Percentiles rank a stretch among this genome's conserved stretches.
phyloP scores from a whole-genome alignment of 805 yeast species.

The Candida maesae region DNA sequence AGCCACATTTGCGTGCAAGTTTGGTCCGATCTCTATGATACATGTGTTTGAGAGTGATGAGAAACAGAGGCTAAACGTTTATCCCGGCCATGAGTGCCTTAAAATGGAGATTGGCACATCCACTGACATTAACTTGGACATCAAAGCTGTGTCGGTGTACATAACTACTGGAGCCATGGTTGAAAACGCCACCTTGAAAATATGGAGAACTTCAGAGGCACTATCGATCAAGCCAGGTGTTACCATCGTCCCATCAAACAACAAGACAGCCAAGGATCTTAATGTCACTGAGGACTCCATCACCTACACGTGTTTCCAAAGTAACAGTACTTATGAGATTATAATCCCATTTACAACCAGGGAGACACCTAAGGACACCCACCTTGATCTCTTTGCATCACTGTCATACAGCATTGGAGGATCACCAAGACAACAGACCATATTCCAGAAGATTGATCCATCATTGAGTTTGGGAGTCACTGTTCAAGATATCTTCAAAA shows the following conservation, averaged over 20 bases:
- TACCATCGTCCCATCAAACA: slow-evolving; percentile 4
- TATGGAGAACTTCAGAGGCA: slow-evolving; percentile 9
- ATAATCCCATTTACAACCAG: slow-evolving; percentile 31
- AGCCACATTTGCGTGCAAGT: slow-evolving; percentile 22
- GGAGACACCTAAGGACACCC: slow-evolving; percentile 12
- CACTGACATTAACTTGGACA: slow-evolving; percentile 15
- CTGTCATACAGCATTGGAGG: slow-evolving; percentile 12
- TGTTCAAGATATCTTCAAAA: slow-evolving; percentile 73
- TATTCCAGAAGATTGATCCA: slow-evolving; percentile 40
- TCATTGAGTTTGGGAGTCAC: slow-evolving; percentile 63
- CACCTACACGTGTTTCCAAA: slow-evolving; percentile 2
- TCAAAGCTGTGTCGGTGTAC: slow-evolving; percentile 20
- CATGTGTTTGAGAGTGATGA: slow-evolving; percentile 18
- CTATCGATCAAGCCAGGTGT: slow-evolving; percentile 2
- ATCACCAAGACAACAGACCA: slow-evolving; percentile 17
- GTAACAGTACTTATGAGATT: slow-evolving; percentile 22
- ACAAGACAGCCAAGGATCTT: not conserved
- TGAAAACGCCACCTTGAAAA: slow-evolving; percentile 5
- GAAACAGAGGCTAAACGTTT: slow-evolving; percentile 9
- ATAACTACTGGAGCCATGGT: slow-evolving; percentile 9
- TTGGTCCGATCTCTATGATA: slow-evolving; percentile 26
- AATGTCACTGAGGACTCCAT: slow-evolving; percentile 5
- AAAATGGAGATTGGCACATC: slow-evolving; percentile 13
- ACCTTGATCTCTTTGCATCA: slow-evolving; percentile 13
- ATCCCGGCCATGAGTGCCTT: slow-evolving; percentile 20